Percentiles rank a stretch among this genome's conserved stretches.
Conservation (phyloP, 345 rosid species). For the Acer yangbiense region DNA sequence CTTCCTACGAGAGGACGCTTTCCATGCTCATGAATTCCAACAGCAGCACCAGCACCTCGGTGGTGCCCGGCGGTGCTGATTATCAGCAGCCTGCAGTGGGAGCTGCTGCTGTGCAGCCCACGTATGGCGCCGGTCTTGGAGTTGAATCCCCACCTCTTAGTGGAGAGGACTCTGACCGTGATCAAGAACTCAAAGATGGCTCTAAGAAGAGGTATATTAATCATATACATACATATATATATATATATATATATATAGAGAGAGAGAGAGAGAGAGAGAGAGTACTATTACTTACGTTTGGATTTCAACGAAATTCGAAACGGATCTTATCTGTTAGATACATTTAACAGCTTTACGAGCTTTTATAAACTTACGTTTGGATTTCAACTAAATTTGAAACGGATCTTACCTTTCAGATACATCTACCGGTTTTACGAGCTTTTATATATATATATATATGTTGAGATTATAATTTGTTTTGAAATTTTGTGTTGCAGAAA, state of each 20-base stretch:
- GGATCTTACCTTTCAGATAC: not conserved
- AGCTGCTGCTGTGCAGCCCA: not conserved
- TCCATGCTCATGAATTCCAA: conserved; percentile 45
- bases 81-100: not conserved
- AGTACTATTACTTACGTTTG: not conserved
- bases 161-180: conserved; percentile 70
- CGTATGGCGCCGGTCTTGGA: not conserved
- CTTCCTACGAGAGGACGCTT: conserved; percentile 64
- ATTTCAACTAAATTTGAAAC: too few relatives aligned
- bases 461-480: too few relatives aligned
- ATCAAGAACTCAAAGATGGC: conserved; percentile 35
- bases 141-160: conserved; percentile 40
- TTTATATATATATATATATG: too few relatives aligned
- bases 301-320: too few relatives aligned
- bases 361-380: not conserved
- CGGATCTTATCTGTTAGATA: too few relatives aligned
- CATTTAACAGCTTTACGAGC: not conserved
- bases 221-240: too few relatives aligned
- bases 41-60: conserved; percentile 1
- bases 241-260: too few relatives aligned
- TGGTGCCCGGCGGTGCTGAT: conserved; percentile 10
- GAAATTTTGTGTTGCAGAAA: conserved; percentile 39
- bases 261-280: too few relatives aligned
- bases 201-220: conserved; percentile 37
- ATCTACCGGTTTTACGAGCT: too few relatives aligned